Conservation (phyloP, 257 asterid species). For the Plantago ovata region DNA sequence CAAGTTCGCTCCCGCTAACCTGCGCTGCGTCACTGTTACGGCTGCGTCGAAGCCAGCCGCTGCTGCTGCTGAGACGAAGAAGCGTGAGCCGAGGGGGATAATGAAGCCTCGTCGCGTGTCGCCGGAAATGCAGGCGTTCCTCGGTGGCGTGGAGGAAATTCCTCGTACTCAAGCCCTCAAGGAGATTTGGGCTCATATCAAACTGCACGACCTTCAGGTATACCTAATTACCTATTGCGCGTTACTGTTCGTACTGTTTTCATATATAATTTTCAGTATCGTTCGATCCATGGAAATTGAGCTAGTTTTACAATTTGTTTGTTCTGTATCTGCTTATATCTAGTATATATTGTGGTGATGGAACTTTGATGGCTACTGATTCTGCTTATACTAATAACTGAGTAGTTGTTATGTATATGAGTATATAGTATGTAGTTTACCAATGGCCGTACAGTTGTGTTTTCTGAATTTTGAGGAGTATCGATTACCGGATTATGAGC, state of each 20-base stretch:
- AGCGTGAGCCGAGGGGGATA: slow-evolving; percentile 73
- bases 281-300: background rate
- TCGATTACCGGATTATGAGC: too few species aligned
- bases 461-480: too few species aligned
- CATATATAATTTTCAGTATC: too few species aligned
- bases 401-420: too few species aligned
- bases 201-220: slow-evolving; percentile 79
- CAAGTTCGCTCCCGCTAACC: slow-evolving; percentile 25
- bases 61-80: slow-evolving; percentile 48
- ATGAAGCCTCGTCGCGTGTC: slow-evolving; percentile 83
- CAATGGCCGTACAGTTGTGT: too few species aligned
- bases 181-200: slow-evolving; percentile 82
- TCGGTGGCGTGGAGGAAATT: slow-evolving; percentile 76
- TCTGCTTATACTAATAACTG: too few species aligned
- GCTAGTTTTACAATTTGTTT: background rate
- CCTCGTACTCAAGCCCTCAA: slow-evolving; percentile 73
- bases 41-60: slow-evolving; percentile 49
- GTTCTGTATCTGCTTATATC: background rate
- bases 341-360: too few species aligned
- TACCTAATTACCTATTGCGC: too few species aligned
- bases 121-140: slow-evolving; percentile 82
- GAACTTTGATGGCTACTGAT: too few species aligned
- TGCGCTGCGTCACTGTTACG: slow-evolving; percentile 35
- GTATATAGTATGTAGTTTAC: too few species aligned
- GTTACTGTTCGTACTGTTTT: background rate